phyloP scores from a whole-genome alignment of 2,329 filamentous ascomycete species.

The Knoxdaviesia capensis region DNA sequence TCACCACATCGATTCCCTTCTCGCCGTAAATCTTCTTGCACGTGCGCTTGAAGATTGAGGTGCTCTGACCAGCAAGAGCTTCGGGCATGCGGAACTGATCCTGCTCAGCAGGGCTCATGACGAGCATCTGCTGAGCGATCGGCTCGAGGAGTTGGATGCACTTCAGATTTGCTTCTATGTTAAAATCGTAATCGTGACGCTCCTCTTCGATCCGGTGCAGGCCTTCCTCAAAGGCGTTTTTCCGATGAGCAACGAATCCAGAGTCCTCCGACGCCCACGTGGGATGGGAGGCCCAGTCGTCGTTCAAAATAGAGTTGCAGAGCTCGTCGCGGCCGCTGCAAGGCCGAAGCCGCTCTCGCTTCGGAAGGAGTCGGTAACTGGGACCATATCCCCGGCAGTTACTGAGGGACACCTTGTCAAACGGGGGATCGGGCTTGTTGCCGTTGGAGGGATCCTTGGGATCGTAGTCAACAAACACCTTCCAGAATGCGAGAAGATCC shows the following conservation, averaged over 20 bases:
- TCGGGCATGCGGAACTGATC: conserved; percentile 59
- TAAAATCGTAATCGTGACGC: conserved; percentile 94
- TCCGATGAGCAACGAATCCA: conserved; percentile 90
- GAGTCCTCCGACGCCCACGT: conserved; percentile 98
- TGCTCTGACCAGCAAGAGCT: conserved; percentile 78
- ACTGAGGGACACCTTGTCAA: conserved; percentile 72
- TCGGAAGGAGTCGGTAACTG: conserved; percentile 82
- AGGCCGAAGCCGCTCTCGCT: conserved; percentile 72
- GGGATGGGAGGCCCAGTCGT: conserved; percentile 95
- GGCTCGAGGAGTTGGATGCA: conserved; percentile 94
- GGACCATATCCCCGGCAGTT: conserved; percentile 92
- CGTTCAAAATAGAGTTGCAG: conserved; percentile 82
- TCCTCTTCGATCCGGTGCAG: conserved; percentile 95
- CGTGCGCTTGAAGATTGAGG: conserved; percentile 90
- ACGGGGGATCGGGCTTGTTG: conserved; percentile 54
- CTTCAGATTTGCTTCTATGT: conserved; percentile 86
- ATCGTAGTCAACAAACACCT: conserved; percentile 61
- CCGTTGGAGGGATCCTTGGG: conserved; percentile 61
- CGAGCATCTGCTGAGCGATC: conserved; percentile 74
- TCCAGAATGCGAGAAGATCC: conserved; percentile 81
- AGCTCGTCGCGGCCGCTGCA: conserved; percentile 92
- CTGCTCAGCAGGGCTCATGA: conserved; percentile 54
- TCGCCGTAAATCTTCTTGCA: conserved; percentile 97
- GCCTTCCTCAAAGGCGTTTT: conserved; percentile 87
- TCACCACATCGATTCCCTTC: conserved; percentile 65